These are phyloP conservation scores for Stylosanthes scabra DNA, from an alignment of 331 rosid genomes.

Conservation along the genomic window DNA sequence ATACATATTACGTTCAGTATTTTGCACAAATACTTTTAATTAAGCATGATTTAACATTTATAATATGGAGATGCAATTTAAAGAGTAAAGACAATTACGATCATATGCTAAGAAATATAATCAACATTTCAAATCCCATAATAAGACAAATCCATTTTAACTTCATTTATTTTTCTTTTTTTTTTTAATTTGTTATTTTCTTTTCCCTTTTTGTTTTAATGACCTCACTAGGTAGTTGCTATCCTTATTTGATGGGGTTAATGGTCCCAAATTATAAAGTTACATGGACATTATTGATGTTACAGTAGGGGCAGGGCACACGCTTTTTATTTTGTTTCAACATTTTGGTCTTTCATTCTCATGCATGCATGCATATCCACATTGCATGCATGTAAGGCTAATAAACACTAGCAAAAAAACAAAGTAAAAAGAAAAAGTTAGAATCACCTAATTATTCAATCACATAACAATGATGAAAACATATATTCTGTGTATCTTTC, in stretches of 20 bases:
- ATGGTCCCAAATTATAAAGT: conserved; percentile 38
- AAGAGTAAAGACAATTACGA: not conserved
- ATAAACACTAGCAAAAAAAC: not conserved
- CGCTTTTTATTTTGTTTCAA: not conserved
- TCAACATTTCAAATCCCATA: not conserved
- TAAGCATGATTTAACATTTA: not conserved
- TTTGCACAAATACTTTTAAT: not conserved
- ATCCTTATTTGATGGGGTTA: not conserved
- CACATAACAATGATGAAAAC: conserved; percentile 14
- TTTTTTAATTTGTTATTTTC: not conserved
- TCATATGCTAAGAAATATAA: not conserved
- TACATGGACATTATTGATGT: not conserved
- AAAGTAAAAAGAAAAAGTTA: not conserved
- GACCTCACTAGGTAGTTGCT: not conserved
- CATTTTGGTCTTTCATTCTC: not conserved
- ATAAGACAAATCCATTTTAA: not conserved
- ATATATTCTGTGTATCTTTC: conserved; percentile 6
- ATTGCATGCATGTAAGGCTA: conserved; percentile 15
- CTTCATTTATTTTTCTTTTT: not conserved
- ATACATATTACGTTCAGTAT: conserved; percentile 5
- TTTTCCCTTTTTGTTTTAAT: not conserved
- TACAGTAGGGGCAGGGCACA: not conserved
- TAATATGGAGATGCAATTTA: not conserved
- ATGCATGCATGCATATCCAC: not conserved
- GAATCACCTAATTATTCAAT: not conserved